phyloP scores from a whole-genome alignment of 345 rosid genomes.

The Gossypium longicalyx region DNA sequence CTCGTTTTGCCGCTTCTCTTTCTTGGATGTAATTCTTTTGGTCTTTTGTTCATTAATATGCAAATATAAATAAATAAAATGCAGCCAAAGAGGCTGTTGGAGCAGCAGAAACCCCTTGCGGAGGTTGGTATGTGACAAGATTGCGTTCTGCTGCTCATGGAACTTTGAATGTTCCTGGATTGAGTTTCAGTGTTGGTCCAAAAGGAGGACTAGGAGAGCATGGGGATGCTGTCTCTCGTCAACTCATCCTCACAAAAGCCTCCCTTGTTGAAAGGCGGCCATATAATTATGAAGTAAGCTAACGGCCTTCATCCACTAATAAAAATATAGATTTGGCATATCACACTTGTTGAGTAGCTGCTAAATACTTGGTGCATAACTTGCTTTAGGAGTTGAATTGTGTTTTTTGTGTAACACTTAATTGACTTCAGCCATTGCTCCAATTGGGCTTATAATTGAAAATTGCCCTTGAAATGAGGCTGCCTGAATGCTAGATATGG shows the following conservation, averaged over 20 bases:
- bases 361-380: not conserved
- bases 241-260: slow-evolving; percentile 78
- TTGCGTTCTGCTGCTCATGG: slow-evolving; percentile 93
- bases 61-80: slow-evolving; percentile 7
- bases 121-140: slow-evolving; percentile 89
- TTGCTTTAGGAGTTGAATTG: not conserved
- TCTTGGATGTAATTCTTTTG: slow-evolving; percentile 1
- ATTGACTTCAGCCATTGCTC: not conserved
- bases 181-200: slow-evolving; percentile 80
- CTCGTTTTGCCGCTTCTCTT: slow-evolving; percentile 6
- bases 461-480: not conserved
- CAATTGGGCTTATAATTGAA: not conserved
- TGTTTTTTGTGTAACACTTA: not conserved
- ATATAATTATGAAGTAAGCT: slow-evolving; percentile 98
- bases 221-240: slow-evolving; percentile 89
- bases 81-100: slow-evolving; percentile 92
- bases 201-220: slow-evolving; percentile 96
- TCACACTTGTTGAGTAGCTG: not conserved
- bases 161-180: slow-evolving; percentile 73
- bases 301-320: slow-evolving; percentile 24
- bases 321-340: not conserved
- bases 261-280: slow-evolving; percentile 94
- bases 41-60: slow-evolving; percentile 4
- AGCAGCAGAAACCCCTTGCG: slow-evolving; percentile 84
- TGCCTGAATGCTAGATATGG: slow-evolving; percentile 1